phyloP scores from a whole-genome alignment of 208 protist genomes.

The Porcisia hertigi region DNA sequence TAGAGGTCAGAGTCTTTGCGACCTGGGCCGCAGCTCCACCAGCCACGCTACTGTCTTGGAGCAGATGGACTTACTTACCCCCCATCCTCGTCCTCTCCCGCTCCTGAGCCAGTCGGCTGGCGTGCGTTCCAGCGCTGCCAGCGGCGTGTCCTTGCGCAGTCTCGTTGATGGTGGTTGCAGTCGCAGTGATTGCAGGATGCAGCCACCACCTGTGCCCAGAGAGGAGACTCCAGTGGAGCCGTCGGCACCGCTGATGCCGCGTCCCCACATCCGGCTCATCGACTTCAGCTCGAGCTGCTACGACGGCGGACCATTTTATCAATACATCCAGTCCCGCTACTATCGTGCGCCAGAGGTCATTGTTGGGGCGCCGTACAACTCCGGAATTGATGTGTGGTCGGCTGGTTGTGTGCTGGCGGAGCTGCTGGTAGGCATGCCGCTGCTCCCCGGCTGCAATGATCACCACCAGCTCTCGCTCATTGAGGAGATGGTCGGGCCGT shows the following conservation, averaged over 20 bases:
- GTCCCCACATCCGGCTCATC: constrained; percentile 94
- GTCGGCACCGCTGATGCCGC: constrained; percentile 13
- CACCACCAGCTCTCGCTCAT: constrained; percentile 94
- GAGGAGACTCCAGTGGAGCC: not conserved
- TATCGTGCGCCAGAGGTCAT: constrained; percentile 98
- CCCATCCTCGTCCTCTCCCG: constrained; percentile 37
- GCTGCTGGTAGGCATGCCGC: constrained; percentile 93
- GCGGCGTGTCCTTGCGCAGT: not conserved
- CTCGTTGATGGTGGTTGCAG: not conserved
- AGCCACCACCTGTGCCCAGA: too few relatives aligned
- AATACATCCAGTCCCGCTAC: constrained; percentile 94
- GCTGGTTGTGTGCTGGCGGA: constrained; percentile 97
- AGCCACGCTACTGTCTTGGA: constrained; percentile 22
- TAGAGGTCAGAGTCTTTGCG: constrained; percentile 17
- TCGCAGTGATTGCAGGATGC: not conserved
- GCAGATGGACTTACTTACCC: constrained; percentile 22
- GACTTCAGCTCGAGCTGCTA: constrained; percentile 97
- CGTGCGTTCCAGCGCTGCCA: constrained; percentile 9
- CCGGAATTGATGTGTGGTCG: constrained; percentile 97
- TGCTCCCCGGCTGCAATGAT: constrained; percentile 94
- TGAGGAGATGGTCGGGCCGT: constrained; percentile 91
- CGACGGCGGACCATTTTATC: constrained; percentile 77
- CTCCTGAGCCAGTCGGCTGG: constrained; percentile 31
- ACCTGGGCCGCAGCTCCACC: constrained; percentile 19
- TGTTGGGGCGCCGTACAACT: constrained; percentile 87